Conservation (phyloP, 2,329 filamentous ascomycete genomes). For the Helminthosporium solani region DNA sequence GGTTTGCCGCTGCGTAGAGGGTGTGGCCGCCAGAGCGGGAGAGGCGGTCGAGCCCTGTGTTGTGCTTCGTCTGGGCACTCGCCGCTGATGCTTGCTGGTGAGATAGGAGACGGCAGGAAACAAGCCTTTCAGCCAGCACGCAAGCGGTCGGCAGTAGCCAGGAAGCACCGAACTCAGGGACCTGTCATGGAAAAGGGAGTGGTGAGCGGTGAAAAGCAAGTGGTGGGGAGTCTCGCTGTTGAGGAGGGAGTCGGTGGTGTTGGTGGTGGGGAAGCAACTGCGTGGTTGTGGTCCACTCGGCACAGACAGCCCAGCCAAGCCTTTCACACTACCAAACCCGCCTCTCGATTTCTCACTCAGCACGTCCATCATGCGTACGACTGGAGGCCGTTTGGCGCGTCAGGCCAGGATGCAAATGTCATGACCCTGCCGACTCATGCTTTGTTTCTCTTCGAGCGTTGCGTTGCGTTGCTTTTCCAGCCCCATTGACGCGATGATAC, state of each 20-base stretch:
- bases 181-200: not conserved
- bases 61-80: constrained; percentile 14
- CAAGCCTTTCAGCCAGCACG: not conserved
- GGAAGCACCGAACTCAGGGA: not conserved
- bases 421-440: not conserved
- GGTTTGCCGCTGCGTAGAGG: not conserved
- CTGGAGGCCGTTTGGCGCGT: too few species aligned
- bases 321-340: not conserved
- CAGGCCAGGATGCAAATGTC: too few species aligned
- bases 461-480: too few species aligned
- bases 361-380: not conserved
- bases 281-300: not conserved
- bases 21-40: constrained; percentile 1
- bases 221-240: not conserved
- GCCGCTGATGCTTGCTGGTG: constrained; percentile 18
- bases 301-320: not conserved
- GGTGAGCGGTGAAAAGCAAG: not conserved
- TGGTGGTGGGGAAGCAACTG: not conserved
- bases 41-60: not conserved
- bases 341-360: not conserved
- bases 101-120: constrained; percentile 12
- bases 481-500: too few species aligned
- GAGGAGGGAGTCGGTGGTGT: not conserved
- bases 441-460: too few species aligned
- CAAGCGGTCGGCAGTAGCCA: not conserved